Evolutionary conservation across 2,329 filamentous ascomycete species (phyloP), one percentile per base, ranked within the genome.

Genomic region (Stachybotrys elegans): DNA sequence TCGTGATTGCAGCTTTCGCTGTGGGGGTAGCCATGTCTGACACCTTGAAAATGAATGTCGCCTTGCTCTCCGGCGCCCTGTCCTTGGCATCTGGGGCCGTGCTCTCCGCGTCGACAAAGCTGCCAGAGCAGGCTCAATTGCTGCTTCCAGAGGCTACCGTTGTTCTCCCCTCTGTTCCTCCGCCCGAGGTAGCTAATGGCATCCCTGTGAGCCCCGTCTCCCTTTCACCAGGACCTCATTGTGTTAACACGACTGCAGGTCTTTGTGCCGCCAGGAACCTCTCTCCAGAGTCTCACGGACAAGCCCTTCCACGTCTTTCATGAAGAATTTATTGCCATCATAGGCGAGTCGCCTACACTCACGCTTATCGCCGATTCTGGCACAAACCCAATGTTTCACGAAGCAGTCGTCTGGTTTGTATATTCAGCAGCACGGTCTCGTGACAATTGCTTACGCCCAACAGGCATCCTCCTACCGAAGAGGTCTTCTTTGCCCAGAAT

Each of bases 401-500:
- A 78, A 51, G 73, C 73, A 9, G 69, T 73, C 6, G 67, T 74
- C 1, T 77, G 71, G 70, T 72, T 34, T 5, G 40, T n/a, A 14
- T 8, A 14, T 20, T n/a, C n/a, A n/a, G n/a, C n/a, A n/a, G n/a
- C n/a, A n/a, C n/a, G n/a, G n/a, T n/a, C n/a, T n/a, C n/a, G n/a
- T n/a, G 12, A 12, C 5, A 32, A 27, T n/a, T 6, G 13, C 35
- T 20, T 7, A 20, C 35, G 11, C 6, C 5, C 13, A 16, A 5
- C 12, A 49, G 48, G 48, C 40, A 64, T 25, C 57, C 50, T 6
- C 64, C 62, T 3, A 73, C 70, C 0, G 66, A 76, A 35, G 72
- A 76, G 43, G 61, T 75, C 35, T 75, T 76, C 54, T 76, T 77
- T 44, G 71, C 67, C 2, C 72, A 76, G 45, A 74, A 71, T 43